Percentiles rank a stretch among this genome's conserved stretches.
Conservation (phyloP, 331 rosid genomes). For the Quercus phellos region DNA sequence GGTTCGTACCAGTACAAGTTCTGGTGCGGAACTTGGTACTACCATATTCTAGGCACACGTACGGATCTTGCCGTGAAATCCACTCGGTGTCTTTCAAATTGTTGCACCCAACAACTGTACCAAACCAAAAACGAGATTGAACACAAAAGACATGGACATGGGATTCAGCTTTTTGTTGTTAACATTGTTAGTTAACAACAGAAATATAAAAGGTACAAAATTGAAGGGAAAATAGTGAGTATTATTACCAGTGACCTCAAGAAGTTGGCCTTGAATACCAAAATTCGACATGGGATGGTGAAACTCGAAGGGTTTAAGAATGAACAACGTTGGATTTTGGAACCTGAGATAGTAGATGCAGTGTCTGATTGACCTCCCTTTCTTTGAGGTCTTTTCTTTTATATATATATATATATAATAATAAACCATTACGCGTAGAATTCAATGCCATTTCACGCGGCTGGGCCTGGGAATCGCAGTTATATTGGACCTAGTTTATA, state of each 20-base stretch:
- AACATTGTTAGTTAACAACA: not conserved
- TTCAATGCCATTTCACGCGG: no score
- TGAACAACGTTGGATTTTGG: no score
- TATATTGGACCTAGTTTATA: no score
- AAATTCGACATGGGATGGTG: conserved; percentile 38
- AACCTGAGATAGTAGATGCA: no score
- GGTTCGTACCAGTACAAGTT: conserved; percentile 62
- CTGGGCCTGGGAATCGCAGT: no score
- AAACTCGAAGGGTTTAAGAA: no score
- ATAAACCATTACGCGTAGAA: no score
- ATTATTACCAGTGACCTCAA: conserved; percentile 63
- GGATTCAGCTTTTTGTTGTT: not conserved
- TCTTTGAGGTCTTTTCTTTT: no score
- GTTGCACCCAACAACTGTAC: conserved; percentile 60
- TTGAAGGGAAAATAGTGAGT: not conserved
- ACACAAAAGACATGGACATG: not conserved
- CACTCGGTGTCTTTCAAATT: conserved; percentile 84
- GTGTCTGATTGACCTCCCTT: no score
- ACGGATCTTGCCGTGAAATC: conserved; percentile 89
- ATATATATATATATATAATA: no score
- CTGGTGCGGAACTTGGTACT: conserved; percentile 58
- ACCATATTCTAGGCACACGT: conserved; percentile 76
- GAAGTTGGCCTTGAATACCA: conserved; percentile 63
- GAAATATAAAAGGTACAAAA: not conserved
- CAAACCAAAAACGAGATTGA: not conserved